Evolutionary conservation across 768 basidiomycete genomes (phyloP), one percentile per base, ranked within the genome.

Genomic region (Lactarius vividus): DNA sequence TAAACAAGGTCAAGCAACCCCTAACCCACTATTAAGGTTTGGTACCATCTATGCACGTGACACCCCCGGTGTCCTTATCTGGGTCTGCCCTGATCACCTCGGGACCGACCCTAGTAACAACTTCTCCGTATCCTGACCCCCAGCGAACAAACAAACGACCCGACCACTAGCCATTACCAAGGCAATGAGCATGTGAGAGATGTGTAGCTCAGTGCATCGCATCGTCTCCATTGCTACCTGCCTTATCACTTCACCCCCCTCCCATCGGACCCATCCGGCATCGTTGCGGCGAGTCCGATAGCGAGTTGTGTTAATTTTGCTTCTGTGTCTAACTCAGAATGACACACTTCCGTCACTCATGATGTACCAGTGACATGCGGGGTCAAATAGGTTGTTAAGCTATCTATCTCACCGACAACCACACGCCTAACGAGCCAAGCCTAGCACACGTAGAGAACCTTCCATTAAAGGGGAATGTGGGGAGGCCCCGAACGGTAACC

Each of bases 111-210:
- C 16, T 29, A 10, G 33, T 33, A 20, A 29, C 28, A 55, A 55
- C 29, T 20, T 29, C 28, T 55, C 29, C 28, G 28, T 55, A 16
- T 31, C 26, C 28, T 52, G n/a, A n/a, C n/a, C 49, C 4, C 26
- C 49, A 26, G 53, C n/a, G 10, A 46, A 46, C 28, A 31, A 31
- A 31, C 31, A 54, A 7, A 29, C 29, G 53, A 54, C 53, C 53
- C 16, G 29, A 28, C 53, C 26, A 31, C 53, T 54, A 44, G 40
- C 39, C 40, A 63, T 63, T 37, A 18, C 55, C 62, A 63, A 63
- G 62, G 55, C 9, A 57, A 63, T 62, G n/a, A n/a, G n/a, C n/a
- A n/a, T n/a, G n/a, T n/a, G n/a, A n/a, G n/a, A n/a, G n/a, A n/a
- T n/a, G n/a, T 16, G 39, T 37, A 39, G 15, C 10, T 37, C 15